These are phyloP conservation scores for Trichoderma orchidacearum DNA, from an alignment of 495 filamentous ascomycete genomes.

Conservation along the genomic window DNA sequence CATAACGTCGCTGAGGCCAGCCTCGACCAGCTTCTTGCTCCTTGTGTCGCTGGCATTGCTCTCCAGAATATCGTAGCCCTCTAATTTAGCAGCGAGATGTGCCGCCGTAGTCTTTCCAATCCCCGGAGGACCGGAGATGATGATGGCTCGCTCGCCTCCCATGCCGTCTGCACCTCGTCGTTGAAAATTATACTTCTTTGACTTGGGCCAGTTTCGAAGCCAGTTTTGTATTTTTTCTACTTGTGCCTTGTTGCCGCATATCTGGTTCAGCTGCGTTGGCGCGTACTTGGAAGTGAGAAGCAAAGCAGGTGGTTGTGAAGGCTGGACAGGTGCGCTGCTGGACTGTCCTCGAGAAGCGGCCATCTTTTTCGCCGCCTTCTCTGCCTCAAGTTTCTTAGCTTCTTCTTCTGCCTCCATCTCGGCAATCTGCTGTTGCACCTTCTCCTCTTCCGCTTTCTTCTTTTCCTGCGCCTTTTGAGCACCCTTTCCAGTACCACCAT, in stretches of 20 bases:
- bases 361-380: slow-evolving; percentile 30
- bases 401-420: slow-evolving; percentile 66
- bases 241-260: slow-evolving; percentile 85
- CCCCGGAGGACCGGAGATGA: slow-evolving; percentile 87
- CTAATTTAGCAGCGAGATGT: slow-evolving; percentile 82
- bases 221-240: slow-evolving; percentile 85
- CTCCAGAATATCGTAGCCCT: slow-evolving; percentile 87
- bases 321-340: slow-evolving; percentile 10
- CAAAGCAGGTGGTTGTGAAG: slow-evolving; percentile 42
- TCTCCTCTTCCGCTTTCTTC: slow-evolving; percentile 65
- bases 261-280: slow-evolving; percentile 66
- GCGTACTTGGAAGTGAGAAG: slow-evolving; percentile 97
- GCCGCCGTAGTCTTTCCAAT: slow-evolving; percentile 98
- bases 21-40: slow-evolving; percentile 93
- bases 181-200: slow-evolving; percentile 60
- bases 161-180: slow-evolving; percentile 69
- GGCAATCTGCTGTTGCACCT: slow-evolving; percentile 58
- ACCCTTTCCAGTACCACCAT: slow-evolving; percentile 78
- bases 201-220: slow-evolving; percentile 69
- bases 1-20: slow-evolving; percentile 70
- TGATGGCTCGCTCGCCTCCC: slow-evolving; percentile 67
- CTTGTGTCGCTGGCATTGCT: slow-evolving; percentile 95
- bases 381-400: slow-evolving; percentile 33
- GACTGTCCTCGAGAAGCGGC: slow-evolving; percentile 25
- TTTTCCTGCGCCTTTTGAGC: slow-evolving; percentile 73